phyloP scores from a whole-genome alignment of 139 green algal genomes.

The Volvox reticuliferus region DNA sequence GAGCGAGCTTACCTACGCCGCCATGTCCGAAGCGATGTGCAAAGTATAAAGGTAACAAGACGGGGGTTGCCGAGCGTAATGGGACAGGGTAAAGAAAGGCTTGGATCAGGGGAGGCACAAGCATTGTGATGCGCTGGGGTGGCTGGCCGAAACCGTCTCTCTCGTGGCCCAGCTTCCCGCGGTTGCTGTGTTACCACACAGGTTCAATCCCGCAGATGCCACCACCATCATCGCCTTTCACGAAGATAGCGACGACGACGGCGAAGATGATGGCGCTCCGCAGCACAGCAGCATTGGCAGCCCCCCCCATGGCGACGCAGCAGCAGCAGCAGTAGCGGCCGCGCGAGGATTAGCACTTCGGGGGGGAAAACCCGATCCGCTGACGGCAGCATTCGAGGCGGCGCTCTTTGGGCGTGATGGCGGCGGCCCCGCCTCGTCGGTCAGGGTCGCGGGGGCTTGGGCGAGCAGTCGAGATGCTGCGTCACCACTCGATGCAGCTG shows the following conservation, averaged over 20 bases:
- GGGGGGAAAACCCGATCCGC: background rate
- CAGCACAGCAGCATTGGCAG: background rate
- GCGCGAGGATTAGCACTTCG: too few relatives aligned
- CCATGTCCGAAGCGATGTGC: too few relatives aligned
- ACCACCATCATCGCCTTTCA: constrained; percentile 44
- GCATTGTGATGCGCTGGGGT: background rate
- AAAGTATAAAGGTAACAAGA: too few relatives aligned
- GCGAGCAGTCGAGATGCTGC: background rate
- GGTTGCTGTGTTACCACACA: background rate
- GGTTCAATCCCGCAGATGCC: constrained; percentile 29
- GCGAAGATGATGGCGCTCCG: background rate
- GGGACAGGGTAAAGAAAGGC: too few relatives aligned
- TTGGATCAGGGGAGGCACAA: too few relatives aligned
- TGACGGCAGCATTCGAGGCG: constrained; percentile 27
- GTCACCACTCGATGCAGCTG: background rate
- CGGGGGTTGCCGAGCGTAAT: too few relatives aligned
- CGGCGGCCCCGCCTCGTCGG: background rate
- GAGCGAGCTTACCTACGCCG: too few relatives aligned
- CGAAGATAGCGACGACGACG: background rate
- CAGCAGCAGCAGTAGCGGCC: background rate
- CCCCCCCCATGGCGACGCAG: background rate
- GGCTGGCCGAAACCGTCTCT: background rate
- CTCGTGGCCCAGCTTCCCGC: background rate
- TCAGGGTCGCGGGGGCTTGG: background rate
- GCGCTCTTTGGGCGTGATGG: background rate